A percentile compares a stretch with the other conserved stretches of the same genome.
Evolutionary conservation across 2,329 filamentous ascomycete genomes (phyloP).

Genomic region (Exutisphaerella laricina): DNA sequence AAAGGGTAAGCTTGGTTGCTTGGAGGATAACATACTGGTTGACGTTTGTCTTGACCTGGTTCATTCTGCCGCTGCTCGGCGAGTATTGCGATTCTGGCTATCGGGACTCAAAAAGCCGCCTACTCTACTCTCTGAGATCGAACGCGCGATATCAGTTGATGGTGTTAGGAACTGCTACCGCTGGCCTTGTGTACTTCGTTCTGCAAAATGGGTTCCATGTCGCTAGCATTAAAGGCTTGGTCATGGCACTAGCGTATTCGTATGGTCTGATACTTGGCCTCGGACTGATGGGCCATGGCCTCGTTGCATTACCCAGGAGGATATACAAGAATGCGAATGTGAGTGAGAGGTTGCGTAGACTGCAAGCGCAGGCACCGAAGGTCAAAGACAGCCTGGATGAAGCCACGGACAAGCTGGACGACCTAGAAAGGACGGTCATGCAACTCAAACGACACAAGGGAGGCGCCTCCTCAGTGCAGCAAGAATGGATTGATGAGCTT

Average conservation of each 20-base stretch:
- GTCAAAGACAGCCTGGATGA: constrained; percentile 85
- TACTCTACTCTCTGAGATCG: constrained; percentile 76
- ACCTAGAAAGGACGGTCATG: constrained; percentile 72
- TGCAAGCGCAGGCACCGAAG: constrained; percentile 74
- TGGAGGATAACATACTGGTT: constrained; percentile 98
- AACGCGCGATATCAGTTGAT: constrained; percentile 88
- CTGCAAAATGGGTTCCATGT: constrained; percentile 68
- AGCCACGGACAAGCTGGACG: constrained; percentile 70
- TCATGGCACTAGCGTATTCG: constrained; percentile 92
- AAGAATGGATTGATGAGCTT: constrained; percentile 95
- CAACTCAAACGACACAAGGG: constrained; percentile 77
- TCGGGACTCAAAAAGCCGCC: constrained; percentile 71
- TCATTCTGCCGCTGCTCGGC: constrained; percentile 84
- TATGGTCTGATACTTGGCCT: constrained; percentile 90
- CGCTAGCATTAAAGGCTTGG: constrained; percentile 68
- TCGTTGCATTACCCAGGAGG: constrained; percentile 81
- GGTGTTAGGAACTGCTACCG: constrained; percentile 61
- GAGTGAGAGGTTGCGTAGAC: constrained; percentile 63
- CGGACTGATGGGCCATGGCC: constrained; percentile 94
- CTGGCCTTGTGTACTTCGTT: constrained; percentile 78
- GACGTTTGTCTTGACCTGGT: constrained; percentile 93
- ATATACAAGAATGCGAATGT: constrained; percentile 76
- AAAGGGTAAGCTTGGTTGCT: constrained; percentile 70
- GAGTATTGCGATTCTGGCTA: constrained; percentile 95
- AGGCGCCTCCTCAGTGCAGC: constrained; percentile 67